Percentiles rank a stretch among this genome's conserved stretches.
Conservation (phyloP, 2,329 filamentous ascomycete genomes). For the Exophiala sp. region DNA sequence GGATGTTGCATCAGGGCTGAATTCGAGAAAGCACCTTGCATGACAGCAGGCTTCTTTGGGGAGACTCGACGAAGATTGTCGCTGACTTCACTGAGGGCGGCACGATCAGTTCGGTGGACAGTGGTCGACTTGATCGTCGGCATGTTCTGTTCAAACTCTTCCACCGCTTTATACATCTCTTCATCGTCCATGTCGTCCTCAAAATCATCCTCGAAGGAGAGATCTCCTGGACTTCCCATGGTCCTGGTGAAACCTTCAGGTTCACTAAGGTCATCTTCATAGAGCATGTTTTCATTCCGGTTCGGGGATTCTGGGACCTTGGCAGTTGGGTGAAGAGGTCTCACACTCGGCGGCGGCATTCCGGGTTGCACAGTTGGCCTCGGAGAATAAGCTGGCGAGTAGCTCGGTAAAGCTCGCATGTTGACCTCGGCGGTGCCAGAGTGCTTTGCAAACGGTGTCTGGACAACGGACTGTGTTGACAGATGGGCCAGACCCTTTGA, state of each 20-base stretch:
- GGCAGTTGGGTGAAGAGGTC: not conserved
- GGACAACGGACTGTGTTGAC: conserved; percentile 20
- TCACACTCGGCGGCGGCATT: not conserved
- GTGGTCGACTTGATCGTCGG: not conserved
- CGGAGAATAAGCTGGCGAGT: conserved; percentile 1
- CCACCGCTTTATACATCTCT: conserved; percentile 42
- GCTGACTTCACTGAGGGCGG: conserved; percentile 23
- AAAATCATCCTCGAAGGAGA: conserved; percentile 35
- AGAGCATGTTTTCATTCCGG: conserved; percentile 6
- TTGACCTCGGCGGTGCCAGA: not conserved
- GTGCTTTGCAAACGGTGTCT: conserved; percentile 16
- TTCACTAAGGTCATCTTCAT: conserved; percentile 24
- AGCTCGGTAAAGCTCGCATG: not conserved
- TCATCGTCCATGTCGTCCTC: conserved; percentile 39
- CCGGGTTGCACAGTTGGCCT: not conserved
- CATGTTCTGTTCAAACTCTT: conserved; percentile 34
- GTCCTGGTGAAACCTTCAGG: conserved; percentile 33
- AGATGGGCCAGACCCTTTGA: conserved; percentile 4
- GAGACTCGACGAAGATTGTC: conserved; percentile 32
- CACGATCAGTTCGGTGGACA: conserved; percentile 1
- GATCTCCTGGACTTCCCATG: conserved; percentile 37
- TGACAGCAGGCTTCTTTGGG: conserved; percentile 6
- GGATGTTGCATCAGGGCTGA: conserved; percentile 53
- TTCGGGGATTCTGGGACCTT: not conserved
- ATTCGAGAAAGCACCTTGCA: conserved; percentile 22